These are phyloP conservation scores for Aureobasidium namibiae DNA, from an alignment of 2,329 filamentous ascomycete species.

Conservation along the genomic window DNA sequence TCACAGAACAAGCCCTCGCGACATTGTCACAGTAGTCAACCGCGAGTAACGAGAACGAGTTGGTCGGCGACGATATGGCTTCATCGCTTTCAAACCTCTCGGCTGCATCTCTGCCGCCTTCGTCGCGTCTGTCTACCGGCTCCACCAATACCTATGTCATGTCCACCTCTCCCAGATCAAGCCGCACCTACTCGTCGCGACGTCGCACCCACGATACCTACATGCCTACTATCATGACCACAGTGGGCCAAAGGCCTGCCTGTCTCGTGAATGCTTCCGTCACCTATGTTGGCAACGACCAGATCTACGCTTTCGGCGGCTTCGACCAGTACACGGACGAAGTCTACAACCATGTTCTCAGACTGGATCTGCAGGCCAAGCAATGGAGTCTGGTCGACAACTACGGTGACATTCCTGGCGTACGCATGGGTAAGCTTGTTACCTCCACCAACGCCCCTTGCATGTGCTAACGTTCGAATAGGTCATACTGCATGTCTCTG, in stretches of 20 bases:
- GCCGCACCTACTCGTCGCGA: constrained; percentile 34
- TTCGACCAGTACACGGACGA: constrained; percentile 99
- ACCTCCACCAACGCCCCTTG: background rate
- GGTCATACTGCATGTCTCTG: constrained; percentile 93
- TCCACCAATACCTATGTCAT: constrained; percentile 78
- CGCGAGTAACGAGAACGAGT: background rate
- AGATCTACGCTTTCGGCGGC: constrained; percentile 96
- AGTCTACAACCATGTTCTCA: constrained; percentile 95
- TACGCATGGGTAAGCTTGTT: constrained; percentile 71
- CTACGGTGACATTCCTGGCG: constrained; percentile 94
- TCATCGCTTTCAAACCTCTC: constrained; percentile 11
- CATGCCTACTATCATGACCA: constrained; percentile 67
- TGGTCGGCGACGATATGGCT: constrained; percentile 15
- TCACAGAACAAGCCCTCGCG: background rate
- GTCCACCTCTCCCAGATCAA: constrained; percentile 72
- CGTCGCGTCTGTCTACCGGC: constrained; percentile 17
- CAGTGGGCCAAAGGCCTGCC: constrained; percentile 61
- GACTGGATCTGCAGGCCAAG: constrained; percentile 74
- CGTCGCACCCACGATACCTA: constrained; percentile 61
- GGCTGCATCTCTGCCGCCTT: constrained; percentile 7
- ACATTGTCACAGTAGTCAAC: background rate
- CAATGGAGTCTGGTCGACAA: constrained; percentile 97
- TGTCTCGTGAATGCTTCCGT: constrained; percentile 97
- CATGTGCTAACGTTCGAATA: constrained; percentile 29
- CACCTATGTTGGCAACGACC: constrained; percentile 95